Evolutionary conservation across 805 yeast species (phyloP), one percentile per base, ranked within the genome.

Genomic region (Starmerella ratchasimensis): DNA sequence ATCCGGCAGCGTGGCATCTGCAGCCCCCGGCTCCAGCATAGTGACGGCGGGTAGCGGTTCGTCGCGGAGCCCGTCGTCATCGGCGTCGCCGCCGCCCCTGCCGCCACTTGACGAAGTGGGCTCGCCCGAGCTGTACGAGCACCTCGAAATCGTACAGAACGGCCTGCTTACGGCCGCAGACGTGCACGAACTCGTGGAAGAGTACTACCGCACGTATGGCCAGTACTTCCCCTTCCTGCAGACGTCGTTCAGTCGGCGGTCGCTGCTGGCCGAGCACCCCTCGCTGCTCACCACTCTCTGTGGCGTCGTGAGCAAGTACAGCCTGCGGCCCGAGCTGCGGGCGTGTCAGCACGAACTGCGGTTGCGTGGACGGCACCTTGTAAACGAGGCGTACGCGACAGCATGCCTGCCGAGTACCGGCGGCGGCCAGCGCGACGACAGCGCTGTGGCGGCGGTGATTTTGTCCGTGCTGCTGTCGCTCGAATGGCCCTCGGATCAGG

Each of bases 181-280:
- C 25, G 53, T 57, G 10, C 36, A 46, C 20, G 28, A 41, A n/a
- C 46, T 61, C n/a, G 49, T 57, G 10, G 36, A 41, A 11, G 55
- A 47, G 37, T 86, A 80, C 57, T 81, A 81, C 54, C 56, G 71
- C 3, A 72, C 83, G 3, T 70, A 86, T 74, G 93, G 82, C 56
- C 95, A 94, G 2, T 86, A 74, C 56, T 86, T 80, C 59, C 96
- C 96, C 1, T 80, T 76, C 53, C 68, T 88, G 28, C 94, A 95
- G 1, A 62, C 65, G 22, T 80, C 78, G 44, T 54, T 84, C 28
- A 86, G 76, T 34, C 66, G 72, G 37, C 71, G 81, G 0, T 69
- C 71, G 31, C 71, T 68, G 5, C 59, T 86, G 24, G 76, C 84
- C 1, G 76, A 76, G 3, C 80, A 80, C 56, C 94, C 23, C 5